Base-by-base conservation (phyloP, 2,329 filamentous ascomycete species). In the Curvularia sp. region DNA sequence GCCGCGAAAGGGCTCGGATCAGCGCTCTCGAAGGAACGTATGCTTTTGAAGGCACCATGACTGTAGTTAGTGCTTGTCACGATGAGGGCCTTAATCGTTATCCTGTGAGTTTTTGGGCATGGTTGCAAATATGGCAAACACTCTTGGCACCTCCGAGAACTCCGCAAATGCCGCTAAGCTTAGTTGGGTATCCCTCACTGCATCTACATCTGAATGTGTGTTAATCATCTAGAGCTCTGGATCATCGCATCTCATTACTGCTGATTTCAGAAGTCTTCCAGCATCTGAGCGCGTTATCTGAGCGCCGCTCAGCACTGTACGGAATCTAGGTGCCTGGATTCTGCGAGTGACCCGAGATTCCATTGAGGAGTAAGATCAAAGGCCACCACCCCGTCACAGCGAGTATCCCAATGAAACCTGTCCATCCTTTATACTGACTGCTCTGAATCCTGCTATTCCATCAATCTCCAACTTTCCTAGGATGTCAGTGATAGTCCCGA, bases 11-110 rank as follows among this genome's bases (percentile, higher is more conserved):
- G 2, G 68, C 65, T 28, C 68, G 65, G 6, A 76, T 48, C 3
- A 76, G 61, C 13, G 66, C 63, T 20, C 51, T 53, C 0, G 73
- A 73, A 9, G 72, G 72, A 6, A 71, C 57, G 48, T 70, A 73
- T n/a, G 66, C 57, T 49, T 67, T 58, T 26, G 62, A 59, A 8
- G 59, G 50, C 13, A 62, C 62, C 67, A 70, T 72, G 33, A 10
- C 49, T 15, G 38, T 35, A 38, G 10, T 39, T 42, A 18, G 18
- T 33, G n/a, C 10, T 20, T 35, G 24, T 24, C 20, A 28, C 18
- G 20, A 30, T 20, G 26, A 35, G 18, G 13, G 39, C 30, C 18
- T 48, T 18, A 35, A 38, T 43, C 18, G 35, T n/a, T 56, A 58
- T 20, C 33, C 35, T 53, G 28, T 38, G 5, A 26, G 59, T 58